Evolutionary conservation across 2,329 filamentous ascomycete species (phyloP).

Genomic region (Aschersonia sp.): DNA sequence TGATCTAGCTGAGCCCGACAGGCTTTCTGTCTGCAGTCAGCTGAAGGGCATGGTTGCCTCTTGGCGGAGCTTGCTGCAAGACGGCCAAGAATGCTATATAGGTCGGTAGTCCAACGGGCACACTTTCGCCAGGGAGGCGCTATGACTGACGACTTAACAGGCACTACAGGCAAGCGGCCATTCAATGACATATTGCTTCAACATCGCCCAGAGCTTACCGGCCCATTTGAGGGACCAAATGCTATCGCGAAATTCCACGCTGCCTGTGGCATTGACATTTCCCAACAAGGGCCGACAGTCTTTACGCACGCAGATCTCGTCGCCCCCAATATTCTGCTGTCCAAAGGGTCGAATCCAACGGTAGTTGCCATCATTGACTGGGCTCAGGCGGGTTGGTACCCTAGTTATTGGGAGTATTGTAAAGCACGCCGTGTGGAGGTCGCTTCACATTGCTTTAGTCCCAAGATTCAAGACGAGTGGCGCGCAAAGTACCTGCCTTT

Average conservation of each 20-base stretch:
- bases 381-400: constrained; percentile 17
- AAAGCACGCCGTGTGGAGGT: constrained; percentile 12
- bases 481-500: constrained; percentile 13
- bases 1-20: constrained; percentile 7
- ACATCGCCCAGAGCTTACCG: constrained; percentile 7
- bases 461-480: constrained; percentile 15
- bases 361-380: constrained; percentile 14
- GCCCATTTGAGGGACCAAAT: constrained; percentile 15
- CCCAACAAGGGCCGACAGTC: constrained; percentile 7
- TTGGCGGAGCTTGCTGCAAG: constrained; percentile 8
- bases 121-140: not conserved
- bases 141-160: constrained; percentile 11
- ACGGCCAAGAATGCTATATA: constrained; percentile 6
- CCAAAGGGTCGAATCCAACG: constrained; percentile 5
- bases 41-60: constrained; percentile 11
- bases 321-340: constrained; percentile 12
- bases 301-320: constrained; percentile 14
- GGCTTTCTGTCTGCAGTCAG: constrained; percentile 14
- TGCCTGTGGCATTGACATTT: constrained; percentile 15
- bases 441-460: constrained; percentile 8
- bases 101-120: constrained; percentile 5
- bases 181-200: constrained; percentile 17
- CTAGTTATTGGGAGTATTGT: constrained; percentile 17
- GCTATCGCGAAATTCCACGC: constrained; percentile 17
- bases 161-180: constrained; percentile 12